These are phyloP conservation scores for Trichophyton mentagrophytes DNA, from an alignment of 2,329 filamentous ascomycete genomes.

Conservation along the genomic window DNA sequence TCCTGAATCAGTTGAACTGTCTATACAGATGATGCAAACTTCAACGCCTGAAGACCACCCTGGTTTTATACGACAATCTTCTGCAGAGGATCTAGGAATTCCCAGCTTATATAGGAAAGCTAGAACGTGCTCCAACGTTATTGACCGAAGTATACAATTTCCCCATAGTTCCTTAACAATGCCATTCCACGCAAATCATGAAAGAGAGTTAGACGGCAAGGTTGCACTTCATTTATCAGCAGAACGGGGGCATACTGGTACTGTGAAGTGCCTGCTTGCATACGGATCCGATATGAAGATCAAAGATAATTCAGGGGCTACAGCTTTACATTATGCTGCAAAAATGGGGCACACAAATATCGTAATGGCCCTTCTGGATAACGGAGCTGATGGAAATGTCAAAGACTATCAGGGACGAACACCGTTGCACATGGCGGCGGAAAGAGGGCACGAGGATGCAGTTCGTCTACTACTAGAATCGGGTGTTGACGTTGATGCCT, in stretches of 20 bases:
- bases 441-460: background rate
- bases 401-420: conserved; percentile 2
- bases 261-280: background rate
- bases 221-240: background rate
- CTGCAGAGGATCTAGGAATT: too few relatives aligned
- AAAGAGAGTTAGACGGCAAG: background rate
- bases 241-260: background rate
- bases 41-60: too few relatives aligned
- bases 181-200: too few relatives aligned
- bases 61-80: too few relatives aligned
- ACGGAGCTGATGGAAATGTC: background rate
- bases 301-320: background rate
- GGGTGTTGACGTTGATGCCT: background rate
- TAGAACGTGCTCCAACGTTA: too few relatives aligned
- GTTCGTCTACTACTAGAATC: background rate
- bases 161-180: background rate
- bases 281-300: background rate
- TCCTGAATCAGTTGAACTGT: too few relatives aligned
- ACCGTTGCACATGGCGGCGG: conserved; percentile 7
- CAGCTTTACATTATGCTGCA: conserved; percentile 6
- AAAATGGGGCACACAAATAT: background rate
- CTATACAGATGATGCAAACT: too few relatives aligned
- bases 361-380: background rate
- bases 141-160: background rate
- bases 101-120: too few relatives aligned